Percentiles rank a stretch among this genome's conserved stretches.
phyloP scores from a whole-genome alignment of 1,139 yeast species.

The Candida glucosophila region DNA sequence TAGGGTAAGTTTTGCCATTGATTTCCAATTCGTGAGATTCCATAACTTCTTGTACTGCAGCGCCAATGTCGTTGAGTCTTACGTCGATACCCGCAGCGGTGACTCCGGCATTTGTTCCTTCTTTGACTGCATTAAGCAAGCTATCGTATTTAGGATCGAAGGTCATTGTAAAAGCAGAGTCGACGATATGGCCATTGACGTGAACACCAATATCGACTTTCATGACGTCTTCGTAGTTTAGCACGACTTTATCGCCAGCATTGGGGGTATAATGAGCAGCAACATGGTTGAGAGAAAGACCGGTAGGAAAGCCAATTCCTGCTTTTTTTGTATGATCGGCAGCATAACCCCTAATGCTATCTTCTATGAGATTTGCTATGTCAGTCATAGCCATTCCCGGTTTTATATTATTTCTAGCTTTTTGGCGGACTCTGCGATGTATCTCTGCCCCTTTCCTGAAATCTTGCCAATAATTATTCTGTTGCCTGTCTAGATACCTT shows the following conservation, averaged over 20 bases:
- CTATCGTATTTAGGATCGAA: slow-evolving; percentile 80
- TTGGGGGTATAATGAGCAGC: slow-evolving; percentile 99
- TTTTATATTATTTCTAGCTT: slow-evolving; percentile 63
- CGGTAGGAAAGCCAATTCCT: slow-evolving; percentile 97
- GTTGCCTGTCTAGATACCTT: slow-evolving; percentile 67
- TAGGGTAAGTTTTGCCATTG: slow-evolving; percentile 76
- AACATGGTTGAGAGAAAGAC: slow-evolving; percentile 82
- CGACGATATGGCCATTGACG: slow-evolving; percentile 90
- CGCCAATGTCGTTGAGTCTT: slow-evolving; percentile 90
- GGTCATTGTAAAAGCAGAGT: slow-evolving; percentile 89
- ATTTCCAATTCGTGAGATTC: slow-evolving; percentile 90
- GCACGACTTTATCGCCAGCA: slow-evolving; percentile 79
- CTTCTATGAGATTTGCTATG: slow-evolving; percentile 83
- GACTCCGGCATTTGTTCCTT: slow-evolving; percentile 91
- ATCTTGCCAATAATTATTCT: slow-evolving; percentile 66
- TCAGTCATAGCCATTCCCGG: slow-evolving; percentile 94
- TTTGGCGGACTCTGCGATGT: slow-evolving; percentile 82
- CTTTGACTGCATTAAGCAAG: slow-evolving; percentile 75
- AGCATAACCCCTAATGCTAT: slow-evolving; percentile 69
- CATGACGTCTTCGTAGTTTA: slow-evolving; percentile 84
- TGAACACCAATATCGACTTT: slow-evolving; percentile 97
- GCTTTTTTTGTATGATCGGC: slow-evolving; percentile 59
- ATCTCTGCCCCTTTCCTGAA: slow-evolving; percentile 94
- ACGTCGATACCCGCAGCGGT: slow-evolving; percentile 94
- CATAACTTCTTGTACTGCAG: slow-evolving; percentile 93